A percentile compares a stretch with the other conserved stretches of the same genome.
Conservation (phyloP, 2,329 filamentous ascomycete species). For the Diatrype stigma region DNA sequence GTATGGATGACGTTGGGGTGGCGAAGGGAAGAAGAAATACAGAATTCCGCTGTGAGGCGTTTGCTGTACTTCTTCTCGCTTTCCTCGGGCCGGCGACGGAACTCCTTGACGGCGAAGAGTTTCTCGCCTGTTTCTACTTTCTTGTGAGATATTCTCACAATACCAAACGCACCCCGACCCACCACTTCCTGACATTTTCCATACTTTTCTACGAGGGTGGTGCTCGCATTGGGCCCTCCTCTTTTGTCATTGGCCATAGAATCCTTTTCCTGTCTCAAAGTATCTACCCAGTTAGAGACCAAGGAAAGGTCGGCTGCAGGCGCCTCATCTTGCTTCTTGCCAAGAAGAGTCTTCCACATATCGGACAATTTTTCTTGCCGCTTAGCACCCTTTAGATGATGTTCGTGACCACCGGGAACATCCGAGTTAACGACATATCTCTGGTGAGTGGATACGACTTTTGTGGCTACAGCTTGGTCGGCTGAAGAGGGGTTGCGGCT, state of each 20-base stretch:
- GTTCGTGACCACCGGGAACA: constrained; percentile 70
- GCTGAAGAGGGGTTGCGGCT: constrained; percentile 26
- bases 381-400: constrained; percentile 83
- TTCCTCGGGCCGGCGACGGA: constrained; percentile 88
- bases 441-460: constrained; percentile 29
- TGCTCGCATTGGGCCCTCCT: constrained; percentile 67
- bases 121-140: constrained; percentile 84
- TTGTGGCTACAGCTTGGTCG: constrained; percentile 19
- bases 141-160: constrained; percentile 97
- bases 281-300: constrained; percentile 94
- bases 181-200: constrained; percentile 98
- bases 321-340: constrained; percentile 72
- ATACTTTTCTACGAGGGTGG: constrained; percentile 89
- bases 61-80: constrained; percentile 98
- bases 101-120: constrained; percentile 96
- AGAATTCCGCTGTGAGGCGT: constrained; percentile 93
- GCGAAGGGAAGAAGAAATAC: constrained; percentile 92
- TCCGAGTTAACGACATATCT: constrained; percentile 50
- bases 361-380: constrained; percentile 93
- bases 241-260: constrained; percentile 71
- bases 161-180: constrained; percentile 92
- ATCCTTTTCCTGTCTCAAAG: constrained; percentile 83
- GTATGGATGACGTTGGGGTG: constrained; percentile 99
- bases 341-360: constrained; percentile 83
- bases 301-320: constrained; percentile 82